These are phyloP conservation scores for Quercus lobata DNA, from an alignment of 331 rosid species.

Conservation along the genomic window DNA sequence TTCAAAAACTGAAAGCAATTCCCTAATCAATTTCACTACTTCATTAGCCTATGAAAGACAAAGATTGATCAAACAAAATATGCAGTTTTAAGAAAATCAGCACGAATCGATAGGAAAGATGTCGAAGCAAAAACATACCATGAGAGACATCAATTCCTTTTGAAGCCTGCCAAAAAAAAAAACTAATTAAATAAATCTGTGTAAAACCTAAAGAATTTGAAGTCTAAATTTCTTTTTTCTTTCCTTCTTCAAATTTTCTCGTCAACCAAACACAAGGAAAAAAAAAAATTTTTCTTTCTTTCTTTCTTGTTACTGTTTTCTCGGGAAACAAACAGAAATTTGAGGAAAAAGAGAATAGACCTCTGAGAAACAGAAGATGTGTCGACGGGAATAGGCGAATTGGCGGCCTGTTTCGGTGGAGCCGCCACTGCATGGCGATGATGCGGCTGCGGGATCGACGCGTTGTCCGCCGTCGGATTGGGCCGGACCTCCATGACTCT, in stretches of 20 bases:
- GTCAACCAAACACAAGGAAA: not conserved
- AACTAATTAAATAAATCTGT: not conserved
- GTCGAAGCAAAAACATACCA: slow-evolving; percentile 48
- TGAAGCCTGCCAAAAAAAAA: slow-evolving; percentile 56
- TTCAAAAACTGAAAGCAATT: not conserved
- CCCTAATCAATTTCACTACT: not conserved
- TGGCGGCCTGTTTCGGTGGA: slow-evolving; percentile 39
- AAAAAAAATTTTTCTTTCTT: not conserved
- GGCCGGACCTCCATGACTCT: slow-evolving; percentile 60
- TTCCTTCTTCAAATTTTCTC: not conserved
- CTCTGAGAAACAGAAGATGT: slow-evolving; percentile 73
- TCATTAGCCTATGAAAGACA: not conserved
- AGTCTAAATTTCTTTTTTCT: not conserved
- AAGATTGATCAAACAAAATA: not conserved
- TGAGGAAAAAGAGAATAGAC: slow-evolving; percentile 20
- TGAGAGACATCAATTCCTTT: slow-evolving; percentile 95
- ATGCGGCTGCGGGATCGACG: slow-evolving; percentile 42
- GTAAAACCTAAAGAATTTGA: not conserved
- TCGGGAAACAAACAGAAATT: slow-evolving; percentile 12
- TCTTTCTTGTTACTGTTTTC: not conserved
- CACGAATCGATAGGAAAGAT: not conserved
- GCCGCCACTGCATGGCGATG: slow-evolving; percentile 29
- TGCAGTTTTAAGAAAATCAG: slow-evolving; percentile 5
- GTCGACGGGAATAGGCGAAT: slow-evolving; percentile 53
- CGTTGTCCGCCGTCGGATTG: slow-evolving; percentile 51